These are phyloP conservation scores for Mortierella sp. DNA, from an alignment of 371 early-diverging fungal species.

Conservation along the genomic window DNA sequence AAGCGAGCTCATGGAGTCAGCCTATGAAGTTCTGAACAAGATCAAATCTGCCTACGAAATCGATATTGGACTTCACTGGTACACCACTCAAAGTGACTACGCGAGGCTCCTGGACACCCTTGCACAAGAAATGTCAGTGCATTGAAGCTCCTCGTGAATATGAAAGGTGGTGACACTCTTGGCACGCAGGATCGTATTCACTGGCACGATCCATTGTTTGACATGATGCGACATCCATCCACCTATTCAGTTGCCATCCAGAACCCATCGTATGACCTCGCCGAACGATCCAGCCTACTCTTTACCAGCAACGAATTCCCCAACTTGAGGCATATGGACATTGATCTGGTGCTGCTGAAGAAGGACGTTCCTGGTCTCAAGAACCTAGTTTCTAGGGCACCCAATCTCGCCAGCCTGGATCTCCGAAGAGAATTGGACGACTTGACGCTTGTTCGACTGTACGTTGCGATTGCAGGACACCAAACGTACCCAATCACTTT, in stretches of 20 bases:
- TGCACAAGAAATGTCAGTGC: too few species aligned
- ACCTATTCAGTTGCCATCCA: not conserved
- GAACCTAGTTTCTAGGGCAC: not conserved
- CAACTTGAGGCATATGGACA: not conserved
- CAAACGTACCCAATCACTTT: not conserved
- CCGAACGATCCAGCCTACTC: not conserved
- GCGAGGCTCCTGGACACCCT: too few species aligned
- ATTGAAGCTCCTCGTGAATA: too few species aligned
- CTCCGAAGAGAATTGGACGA: not conserved
- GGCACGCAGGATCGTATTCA: too few species aligned
- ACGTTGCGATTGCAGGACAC: not conserved
- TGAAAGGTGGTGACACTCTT: too few species aligned
- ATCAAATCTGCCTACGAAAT: too few species aligned
- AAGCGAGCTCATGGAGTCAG: too few species aligned
- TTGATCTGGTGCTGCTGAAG: not conserved
- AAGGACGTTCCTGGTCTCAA: not conserved
- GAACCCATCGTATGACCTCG: not conserved
- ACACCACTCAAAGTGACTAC: too few species aligned
- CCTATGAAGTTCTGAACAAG: too few species aligned
- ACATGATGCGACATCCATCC: not conserved
- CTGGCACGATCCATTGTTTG: too few species aligned
- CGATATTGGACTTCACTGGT: too few species aligned
- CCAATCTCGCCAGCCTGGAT: not conserved
- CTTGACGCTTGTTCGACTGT: not conserved
- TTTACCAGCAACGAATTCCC: not conserved